Conservation (phyloP, 148 eudicot species). For the Dysphania ambrosioides region DNA sequence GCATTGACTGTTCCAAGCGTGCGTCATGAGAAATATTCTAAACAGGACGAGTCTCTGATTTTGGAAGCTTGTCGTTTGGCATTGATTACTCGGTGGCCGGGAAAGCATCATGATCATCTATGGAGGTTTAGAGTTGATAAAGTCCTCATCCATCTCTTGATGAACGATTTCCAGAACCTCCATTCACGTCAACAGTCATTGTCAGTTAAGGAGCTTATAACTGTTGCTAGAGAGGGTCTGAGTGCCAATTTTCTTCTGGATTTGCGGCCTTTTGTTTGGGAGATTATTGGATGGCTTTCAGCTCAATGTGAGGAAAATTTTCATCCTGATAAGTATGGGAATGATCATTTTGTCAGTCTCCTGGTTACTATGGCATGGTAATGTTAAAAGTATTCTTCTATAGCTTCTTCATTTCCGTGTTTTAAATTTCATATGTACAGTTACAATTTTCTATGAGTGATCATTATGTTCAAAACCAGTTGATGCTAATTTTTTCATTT, state of each 20-base stretch:
- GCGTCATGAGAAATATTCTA: slow-evolving; percentile 33
- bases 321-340: slow-evolving; percentile 31
- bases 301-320: slow-evolving; percentile 56
- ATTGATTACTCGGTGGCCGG: slow-evolving; percentile 62
- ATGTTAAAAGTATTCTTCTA: background rate
- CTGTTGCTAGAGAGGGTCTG: slow-evolving; percentile 40
- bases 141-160: slow-evolving; percentile 50
- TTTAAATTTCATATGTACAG: background rate
- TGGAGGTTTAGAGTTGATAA: slow-evolving; percentile 61
- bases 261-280: slow-evolving; percentile 66
- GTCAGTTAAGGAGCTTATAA: slow-evolving; percentile 47
- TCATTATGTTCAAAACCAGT: background rate
- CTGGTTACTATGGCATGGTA: slow-evolving; percentile 75
- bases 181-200: slow-evolving; percentile 30
- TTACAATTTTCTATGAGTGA: background rate
- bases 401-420: background rate
- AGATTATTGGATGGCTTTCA: slow-evolving; percentile 74
- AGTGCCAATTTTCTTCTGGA: slow-evolving; percentile 33
- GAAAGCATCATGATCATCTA: slow-evolving; percentile 65
- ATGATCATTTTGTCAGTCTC: slow-evolving; percentile 39
- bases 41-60: slow-evolving; percentile 41
- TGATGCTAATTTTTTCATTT: slow-evolving; percentile 17
- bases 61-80: slow-evolving; percentile 71
- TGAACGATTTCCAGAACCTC: slow-evolving; percentile 32
- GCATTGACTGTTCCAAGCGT: slow-evolving; percentile 41